Evolutionary conservation across 345 rosid species (phyloP), one percentile per base, ranked within the genome.

Genomic region (Euphorbia lathyris): DNA sequence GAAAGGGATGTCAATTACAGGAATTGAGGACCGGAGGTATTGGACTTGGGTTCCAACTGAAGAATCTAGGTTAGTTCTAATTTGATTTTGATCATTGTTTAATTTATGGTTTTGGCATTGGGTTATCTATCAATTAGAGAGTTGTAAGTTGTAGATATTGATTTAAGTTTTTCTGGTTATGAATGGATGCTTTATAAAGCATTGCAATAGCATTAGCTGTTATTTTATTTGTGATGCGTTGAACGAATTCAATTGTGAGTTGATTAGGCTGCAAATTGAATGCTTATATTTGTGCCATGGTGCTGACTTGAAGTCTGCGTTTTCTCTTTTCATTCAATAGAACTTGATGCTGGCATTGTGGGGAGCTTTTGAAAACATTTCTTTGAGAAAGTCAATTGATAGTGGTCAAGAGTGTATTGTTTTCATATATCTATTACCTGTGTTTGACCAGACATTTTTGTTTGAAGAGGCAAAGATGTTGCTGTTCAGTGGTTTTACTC

Each of bases 1-100:
- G 0, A 91, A 78, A 80, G 96, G 89, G 62, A 87, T 94, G 97
- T 81, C 89, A 4, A 88, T 94, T n/a, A 94, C 98, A 1, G 97
- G 97, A 34, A 91, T 94, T 30, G 97, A 91, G 40, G 98, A 94
- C 60, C 81, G 97, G 62, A 88, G 98, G 82, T 94, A 94, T 72
- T 94, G 98, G 98, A 94, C 82, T 78, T 89, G 96, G 98, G 69
- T 88, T 68, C 83, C 90, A 4, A 94, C 97, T 6, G 97, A 90
- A 83, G 98, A 94, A 77, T 91, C 98, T 66, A 91, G 98, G 98
- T 94, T 71, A 5, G 74, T 65, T 70, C 66, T 69, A 10, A 20
- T 19, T 68, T 23, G 26, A 43, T 27, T 65, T 29, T 65, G 43
- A 56, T 64, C 20, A 8, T 47, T n/a, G 51, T 72, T 23, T 12